A percentile compares a stretch with the other conserved stretches of the same genome.
Conservation (phyloP, 2,329 filamentous ascomycete genomes). For the Arthrocladium fulminans region DNA sequence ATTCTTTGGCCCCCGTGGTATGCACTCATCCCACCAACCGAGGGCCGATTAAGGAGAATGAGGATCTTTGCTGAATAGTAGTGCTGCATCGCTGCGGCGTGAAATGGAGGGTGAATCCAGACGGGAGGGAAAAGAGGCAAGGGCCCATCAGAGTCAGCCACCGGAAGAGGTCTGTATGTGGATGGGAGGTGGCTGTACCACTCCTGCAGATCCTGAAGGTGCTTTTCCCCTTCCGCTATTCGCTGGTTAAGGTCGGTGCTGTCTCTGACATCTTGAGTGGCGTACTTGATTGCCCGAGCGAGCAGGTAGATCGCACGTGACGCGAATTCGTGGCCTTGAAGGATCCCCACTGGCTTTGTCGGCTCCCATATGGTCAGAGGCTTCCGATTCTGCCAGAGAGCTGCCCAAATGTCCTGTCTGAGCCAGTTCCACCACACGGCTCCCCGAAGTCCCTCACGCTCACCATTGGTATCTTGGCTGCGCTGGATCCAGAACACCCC, state of each 20-base stretch:
- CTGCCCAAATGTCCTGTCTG: slow-evolving; percentile 57
- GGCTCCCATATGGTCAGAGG: slow-evolving; percentile 53
- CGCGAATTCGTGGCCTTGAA: slow-evolving; percentile 48
- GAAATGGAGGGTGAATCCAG: slow-evolving; percentile 44
- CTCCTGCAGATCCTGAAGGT: slow-evolving; percentile 43
- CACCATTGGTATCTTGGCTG: slow-evolving; percentile 53
- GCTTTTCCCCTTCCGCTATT: slow-evolving; percentile 38
- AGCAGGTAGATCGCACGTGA: slow-evolving; percentile 47
- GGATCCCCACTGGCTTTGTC: slow-evolving; percentile 38
- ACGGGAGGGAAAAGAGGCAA: slow-evolving; percentile 35
- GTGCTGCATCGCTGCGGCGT: slow-evolving; percentile 43
- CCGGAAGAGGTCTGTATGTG: slow-evolving; percentile 36
- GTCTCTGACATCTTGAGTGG: slow-evolving; percentile 43
- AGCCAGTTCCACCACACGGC: slow-evolving; percentile 60
- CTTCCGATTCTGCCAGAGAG: slow-evolving; percentile 49
- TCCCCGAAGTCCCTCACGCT: slow-evolving; percentile 47
- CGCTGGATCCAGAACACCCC: slow-evolving; percentile 59
- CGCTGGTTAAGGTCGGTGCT: slow-evolving; percentile 35
- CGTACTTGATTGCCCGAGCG: slow-evolving; percentile 50
- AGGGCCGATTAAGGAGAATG: slow-evolving; percentile 45
- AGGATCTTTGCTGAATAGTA: slow-evolving; percentile 47
- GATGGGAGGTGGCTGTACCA: slow-evolving; percentile 39
- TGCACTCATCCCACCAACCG: slow-evolving; percentile 41
- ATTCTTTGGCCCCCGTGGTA: slow-evolving; percentile 28
- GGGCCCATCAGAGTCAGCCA: slow-evolving; percentile 19